phyloP scores from a whole-genome alignment of 768 basidiomycete species.

The Tulasnella sp. region DNA sequence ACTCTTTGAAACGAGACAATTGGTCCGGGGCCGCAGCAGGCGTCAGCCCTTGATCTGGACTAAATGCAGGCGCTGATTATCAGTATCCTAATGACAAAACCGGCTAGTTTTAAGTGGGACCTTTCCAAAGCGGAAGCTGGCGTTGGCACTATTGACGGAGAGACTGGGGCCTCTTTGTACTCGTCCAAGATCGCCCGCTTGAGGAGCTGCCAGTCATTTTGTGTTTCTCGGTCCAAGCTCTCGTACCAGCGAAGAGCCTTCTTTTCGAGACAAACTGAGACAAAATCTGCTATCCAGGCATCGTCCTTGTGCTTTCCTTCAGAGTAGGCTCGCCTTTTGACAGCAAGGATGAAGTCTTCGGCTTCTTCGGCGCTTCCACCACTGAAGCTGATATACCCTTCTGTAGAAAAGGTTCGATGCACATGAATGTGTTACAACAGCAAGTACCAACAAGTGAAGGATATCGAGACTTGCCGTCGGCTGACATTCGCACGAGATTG shows the following conservation, averaged over 20 bases:
- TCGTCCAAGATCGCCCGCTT: not conserved
- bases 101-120: not conserved
- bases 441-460: not conserved
- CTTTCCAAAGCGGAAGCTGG: not conserved
- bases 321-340: not conserved
- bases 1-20: no score
- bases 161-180: not conserved
- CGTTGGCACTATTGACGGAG: not conserved
- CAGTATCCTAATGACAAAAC: no score
- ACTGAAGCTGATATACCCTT: not conserved
- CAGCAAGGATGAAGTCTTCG: not conserved
- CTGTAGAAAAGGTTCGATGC: no score
- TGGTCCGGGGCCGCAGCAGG: not conserved
- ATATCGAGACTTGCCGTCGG: not conserved
- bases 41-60: not conserved
- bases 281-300: constrained; percentile 13
- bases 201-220: not conserved
- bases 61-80: not conserved
- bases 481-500: not conserved
- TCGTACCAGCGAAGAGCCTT: constrained; percentile 25
- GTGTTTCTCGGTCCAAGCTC: not conserved
- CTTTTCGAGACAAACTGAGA: not conserved
- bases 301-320: not conserved
- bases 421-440: not conserved
- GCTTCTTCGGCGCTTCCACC: not conserved